These are phyloP conservation scores for Coprinopsis marcescibilis DNA, from an alignment of 768 basidiomycete species.

Conservation along the genomic window DNA sequence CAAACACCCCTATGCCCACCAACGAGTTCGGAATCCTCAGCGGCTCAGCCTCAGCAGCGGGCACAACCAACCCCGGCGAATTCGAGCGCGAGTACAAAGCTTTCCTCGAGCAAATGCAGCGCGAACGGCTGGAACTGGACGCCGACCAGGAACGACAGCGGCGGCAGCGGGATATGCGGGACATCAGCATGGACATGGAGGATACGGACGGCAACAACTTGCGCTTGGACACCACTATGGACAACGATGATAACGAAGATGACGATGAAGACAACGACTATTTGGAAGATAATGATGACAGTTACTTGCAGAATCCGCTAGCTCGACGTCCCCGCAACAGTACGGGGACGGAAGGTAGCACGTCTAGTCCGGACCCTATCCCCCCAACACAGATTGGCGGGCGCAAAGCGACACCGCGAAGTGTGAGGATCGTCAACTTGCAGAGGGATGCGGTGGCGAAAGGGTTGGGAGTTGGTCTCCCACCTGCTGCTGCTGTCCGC, in stretches of 20 bases:
- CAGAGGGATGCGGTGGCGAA: constrained; percentile 39
- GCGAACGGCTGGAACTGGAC: too few species aligned
- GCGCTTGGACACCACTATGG: constrained; percentile 25
- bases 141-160: too few species aligned
- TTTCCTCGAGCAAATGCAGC: constrained; percentile 2
- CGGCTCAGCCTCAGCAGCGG: constrained; percentile 51
- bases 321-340: neutral
- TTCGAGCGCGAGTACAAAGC: constrained; percentile 6
- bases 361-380: constrained; percentile 21
- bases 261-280: constrained; percentile 12
- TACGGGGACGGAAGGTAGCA: too few species aligned
- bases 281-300: neutral
- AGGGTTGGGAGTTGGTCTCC: constrained; percentile 27
- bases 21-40: constrained; percentile 4
- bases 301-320: neutral
- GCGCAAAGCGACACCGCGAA: constrained; percentile 75
- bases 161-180: too few species aligned
- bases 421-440: constrained; percentile 74
- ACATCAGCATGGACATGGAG: too few species aligned
- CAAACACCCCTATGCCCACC: constrained; percentile 8
- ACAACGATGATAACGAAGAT: constrained; percentile 1
- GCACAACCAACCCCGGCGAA: constrained; percentile 9
- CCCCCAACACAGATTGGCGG: constrained; percentile 40
- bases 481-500: too few species aligned
- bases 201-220: constrained; percentile 32